Conservation (phyloP, 2,329 filamentous ascomycete species). For the Diplodia mutila region DNA sequence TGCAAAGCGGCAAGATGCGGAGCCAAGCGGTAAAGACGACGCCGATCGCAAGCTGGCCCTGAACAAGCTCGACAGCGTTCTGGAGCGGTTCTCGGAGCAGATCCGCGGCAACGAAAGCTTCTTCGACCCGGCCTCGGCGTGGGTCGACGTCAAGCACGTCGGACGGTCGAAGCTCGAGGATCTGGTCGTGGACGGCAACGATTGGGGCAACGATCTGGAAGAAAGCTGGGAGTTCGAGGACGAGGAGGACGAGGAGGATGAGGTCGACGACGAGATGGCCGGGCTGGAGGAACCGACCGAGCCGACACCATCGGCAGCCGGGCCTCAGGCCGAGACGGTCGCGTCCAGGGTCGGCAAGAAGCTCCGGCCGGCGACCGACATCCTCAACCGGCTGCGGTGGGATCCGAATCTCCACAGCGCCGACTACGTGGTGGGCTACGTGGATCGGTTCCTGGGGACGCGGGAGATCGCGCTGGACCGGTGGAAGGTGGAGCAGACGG, state of each 20-base stretch:
- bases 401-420: conserved; percentile 34
- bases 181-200: conserved; percentile 51
- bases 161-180: conserved; percentile 41
- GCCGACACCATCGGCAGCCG: neutral
- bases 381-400: conserved; percentile 51
- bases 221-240: conserved; percentile 47
- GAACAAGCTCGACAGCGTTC: conserved; percentile 46
- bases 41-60: conserved; percentile 49
- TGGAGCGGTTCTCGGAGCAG: conserved; percentile 43
- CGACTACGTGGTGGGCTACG: conserved; percentile 52
- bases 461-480: conserved; percentile 48
- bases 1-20: conserved; percentile 29
- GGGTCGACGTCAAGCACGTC: conserved; percentile 40
- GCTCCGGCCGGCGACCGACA: conserved; percentile 35
- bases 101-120: conserved; percentile 40
- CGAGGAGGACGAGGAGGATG: conserved; percentile 30
- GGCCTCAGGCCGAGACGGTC: conserved; percentile 27
- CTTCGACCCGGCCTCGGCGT: conserved; percentile 41
- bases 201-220: conserved; percentile 47
- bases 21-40: conserved; percentile 31
- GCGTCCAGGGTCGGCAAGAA: conserved; percentile 5
- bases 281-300: neutral
- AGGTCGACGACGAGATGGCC: conserved; percentile 4
- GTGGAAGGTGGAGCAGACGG: conserved; percentile 52
- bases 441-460: conserved; percentile 52